Evolutionary conservation across 1,139 yeast genomes (phyloP).

Genomic region (Candida neerlandica): DNA sequence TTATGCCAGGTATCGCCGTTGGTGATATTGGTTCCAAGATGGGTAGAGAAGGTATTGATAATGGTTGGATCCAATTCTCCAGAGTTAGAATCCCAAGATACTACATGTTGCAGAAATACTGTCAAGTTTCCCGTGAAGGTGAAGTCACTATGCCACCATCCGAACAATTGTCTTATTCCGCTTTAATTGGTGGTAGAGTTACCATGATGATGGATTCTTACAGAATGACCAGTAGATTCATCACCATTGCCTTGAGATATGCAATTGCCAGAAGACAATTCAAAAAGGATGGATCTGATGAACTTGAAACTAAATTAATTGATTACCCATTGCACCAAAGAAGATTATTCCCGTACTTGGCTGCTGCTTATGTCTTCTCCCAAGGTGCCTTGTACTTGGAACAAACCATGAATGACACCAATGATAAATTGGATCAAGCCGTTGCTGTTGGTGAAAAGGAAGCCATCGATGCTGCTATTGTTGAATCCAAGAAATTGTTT

Average conservation of each 20-base stretch:
- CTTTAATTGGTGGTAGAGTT: slow-evolving; percentile 83
- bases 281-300: slow-evolving; percentile 38
- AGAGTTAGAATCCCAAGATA: slow-evolving; percentile 79
- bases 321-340: slow-evolving; percentile 86
- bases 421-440: slow-evolving; percentile 56
- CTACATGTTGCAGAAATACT: slow-evolving; percentile 76
- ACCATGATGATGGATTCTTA: slow-evolving; percentile 83
- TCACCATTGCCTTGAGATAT: slow-evolving; percentile 81
- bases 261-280: slow-evolving; percentile 89
- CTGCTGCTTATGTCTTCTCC: slow-evolving; percentile 72
- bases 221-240: slow-evolving; percentile 73
- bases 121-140: slow-evolving; percentile 70
- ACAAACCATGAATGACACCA: slow-evolving; percentile 51
- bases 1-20: slow-evolving; percentile 74
- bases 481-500: slow-evolving; percentile 71
- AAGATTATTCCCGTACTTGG: slow-evolving; percentile 76
- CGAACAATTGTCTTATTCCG: slow-evolving; percentile 84
- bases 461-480: slow-evolving; percentile 50
- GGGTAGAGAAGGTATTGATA: slow-evolving; percentile 88
- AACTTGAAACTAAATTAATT: slow-evolving; percentile 56
- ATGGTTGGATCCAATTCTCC: slow-evolving; percentile 91
- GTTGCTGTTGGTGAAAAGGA: slow-evolving; percentile 42
- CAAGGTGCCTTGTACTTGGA: slow-evolving; percentile 67
- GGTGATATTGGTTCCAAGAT: slow-evolving; percentile 93
- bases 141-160: slow-evolving; percentile 72